Evolutionary conservation across 768 basidiomycete genomes (phyloP).

Genomic region (Stropharia rugosoannulata): DNA sequence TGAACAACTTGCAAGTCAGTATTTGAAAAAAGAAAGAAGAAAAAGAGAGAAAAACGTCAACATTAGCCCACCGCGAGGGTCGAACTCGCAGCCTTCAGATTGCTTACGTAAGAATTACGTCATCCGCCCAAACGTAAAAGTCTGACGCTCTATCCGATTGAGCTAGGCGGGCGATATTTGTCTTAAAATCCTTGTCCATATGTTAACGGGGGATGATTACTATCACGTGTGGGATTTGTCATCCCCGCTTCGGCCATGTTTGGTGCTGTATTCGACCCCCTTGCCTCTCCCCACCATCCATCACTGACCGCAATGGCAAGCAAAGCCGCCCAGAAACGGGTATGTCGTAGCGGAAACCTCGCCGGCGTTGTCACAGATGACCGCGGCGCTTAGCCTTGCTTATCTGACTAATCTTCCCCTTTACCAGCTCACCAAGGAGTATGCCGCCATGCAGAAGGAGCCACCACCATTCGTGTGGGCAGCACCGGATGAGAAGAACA

Average conservation of each 20-base stretch:
- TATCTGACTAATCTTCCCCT: slow-evolving; percentile 8
- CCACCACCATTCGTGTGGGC: slow-evolving; percentile 98
- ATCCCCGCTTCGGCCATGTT: slow-evolving; percentile 8
- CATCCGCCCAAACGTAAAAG: slow-evolving; percentile 31
- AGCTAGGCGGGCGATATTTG: slow-evolving; percentile 43
- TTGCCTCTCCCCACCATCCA: slow-evolving; percentile 22
- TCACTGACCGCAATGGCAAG: slow-evolving; percentile 58
- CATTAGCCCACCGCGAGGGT: slow-evolving; percentile 78
- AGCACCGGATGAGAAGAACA: slow-evolving; percentile 95
- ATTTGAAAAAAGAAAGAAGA: no score
- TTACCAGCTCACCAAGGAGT: slow-evolving; percentile 80
- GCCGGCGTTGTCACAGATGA: slow-evolving; percentile 4
- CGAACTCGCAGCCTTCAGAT: slow-evolving; percentile 88
- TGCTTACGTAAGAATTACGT: background rate
- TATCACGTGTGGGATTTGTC: background rate
- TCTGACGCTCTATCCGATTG: slow-evolving; percentile 56
- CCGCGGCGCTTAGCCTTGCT: background rate
- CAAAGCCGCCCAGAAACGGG: slow-evolving; percentile 86
- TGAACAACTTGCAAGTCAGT: no score
- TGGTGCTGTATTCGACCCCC: slow-evolving; percentile 19
- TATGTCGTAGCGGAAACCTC: slow-evolving; percentile 27
- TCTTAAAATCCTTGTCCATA: no score
- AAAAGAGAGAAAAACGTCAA: background rate
- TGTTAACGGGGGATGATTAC: no score
- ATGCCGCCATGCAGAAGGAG: slow-evolving; percentile 85